These are phyloP conservation scores for Xylariaceae sp. DNA, from an alignment of 2,329 filamentous ascomycete species.

Conservation along the genomic window DNA sequence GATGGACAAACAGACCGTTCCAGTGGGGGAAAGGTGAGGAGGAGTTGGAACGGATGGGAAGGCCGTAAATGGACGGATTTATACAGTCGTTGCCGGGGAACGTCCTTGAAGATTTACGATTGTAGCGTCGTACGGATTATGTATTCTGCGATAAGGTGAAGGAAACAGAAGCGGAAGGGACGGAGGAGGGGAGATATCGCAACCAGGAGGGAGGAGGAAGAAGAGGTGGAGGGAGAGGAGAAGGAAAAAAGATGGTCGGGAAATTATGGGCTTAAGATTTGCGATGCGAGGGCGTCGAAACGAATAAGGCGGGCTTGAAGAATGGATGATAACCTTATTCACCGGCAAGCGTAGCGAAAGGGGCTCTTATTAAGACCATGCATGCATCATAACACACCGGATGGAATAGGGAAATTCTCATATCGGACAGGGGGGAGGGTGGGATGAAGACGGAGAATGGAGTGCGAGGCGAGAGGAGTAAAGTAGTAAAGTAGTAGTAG, in stretches of 20 bases:
- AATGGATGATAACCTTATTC: conserved; percentile 11
- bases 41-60: conserved; percentile 7
- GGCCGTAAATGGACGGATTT: not conserved
- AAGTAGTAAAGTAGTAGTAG: too few species aligned
- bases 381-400: not conserved
- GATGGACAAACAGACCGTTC: too few species aligned
- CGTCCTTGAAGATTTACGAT: too few species aligned
- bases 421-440: not conserved
- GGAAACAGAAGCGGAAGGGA: not conserved
- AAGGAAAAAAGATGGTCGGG: not conserved
- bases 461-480: too few species aligned
- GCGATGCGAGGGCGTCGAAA: conserved; percentile 2
- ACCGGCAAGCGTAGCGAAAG: not conserved
- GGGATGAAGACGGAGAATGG: too few species aligned
- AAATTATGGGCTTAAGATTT: conserved; percentile 1
- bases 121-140: too few species aligned
- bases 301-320: not conserved
- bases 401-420: not conserved
- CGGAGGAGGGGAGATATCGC: conserved; percentile 1
- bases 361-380: conserved; percentile 6
- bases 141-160: not conserved
- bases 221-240: not conserved
- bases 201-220: not conserved
- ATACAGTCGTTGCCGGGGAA: not conserved
- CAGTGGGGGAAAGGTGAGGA: not conserved